Percentiles rank a stretch among this genome's conserved stretches.
Evolutionary conservation across 2,329 filamentous ascomycete species (phyloP).

Genomic region (Phialocephala subalpina): DNA sequence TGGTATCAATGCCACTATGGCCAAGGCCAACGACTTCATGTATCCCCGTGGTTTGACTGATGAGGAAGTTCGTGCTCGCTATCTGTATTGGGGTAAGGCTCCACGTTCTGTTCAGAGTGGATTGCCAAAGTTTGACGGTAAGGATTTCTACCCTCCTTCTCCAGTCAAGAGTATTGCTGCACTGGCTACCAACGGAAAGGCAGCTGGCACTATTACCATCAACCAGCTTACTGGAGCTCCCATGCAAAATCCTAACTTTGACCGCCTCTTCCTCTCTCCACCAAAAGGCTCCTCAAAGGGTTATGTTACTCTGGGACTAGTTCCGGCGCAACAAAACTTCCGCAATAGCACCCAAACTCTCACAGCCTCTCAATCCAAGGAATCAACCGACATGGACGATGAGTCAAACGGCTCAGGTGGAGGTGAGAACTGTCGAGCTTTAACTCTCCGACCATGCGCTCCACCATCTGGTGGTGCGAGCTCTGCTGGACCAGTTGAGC

Average conservation of each 20-base stretch:
- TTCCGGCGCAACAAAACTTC: slow-evolving; percentile 8
- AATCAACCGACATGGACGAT: background rate
- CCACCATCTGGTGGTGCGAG: background rate
- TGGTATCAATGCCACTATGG: slow-evolving; percentile 51
- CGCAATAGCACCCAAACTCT: background rate
- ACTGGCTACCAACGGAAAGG: slow-evolving; percentile 18
- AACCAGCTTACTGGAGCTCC: background rate
- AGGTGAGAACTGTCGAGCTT: background rate
- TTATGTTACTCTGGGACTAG: background rate
- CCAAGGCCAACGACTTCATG: slow-evolving; percentile 56
- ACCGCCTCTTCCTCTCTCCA: slow-evolving; percentile 27
- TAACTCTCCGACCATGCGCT: background rate
- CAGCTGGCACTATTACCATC: slow-evolving; percentile 6
- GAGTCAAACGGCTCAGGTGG: background rate
- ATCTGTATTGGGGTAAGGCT: slow-evolving; percentile 67
- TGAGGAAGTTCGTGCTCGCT: slow-evolving; percentile 65
- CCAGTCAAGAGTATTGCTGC: slow-evolving; percentile 50
- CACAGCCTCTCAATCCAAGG: background rate
- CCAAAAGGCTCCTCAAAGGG: background rate
- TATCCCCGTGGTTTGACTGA: slow-evolving; percentile 65
- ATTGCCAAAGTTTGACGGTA: slow-evolving; percentile 70
- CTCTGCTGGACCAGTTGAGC: background rate
- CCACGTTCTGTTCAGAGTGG: slow-evolving; percentile 57
- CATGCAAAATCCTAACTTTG: slow-evolving; percentile 7
- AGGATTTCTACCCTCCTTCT: slow-evolving; percentile 68